Evolutionary conservation across 164 flowering plant species (phyloP).

Genomic region (Kingdonia uniflora): DNA sequence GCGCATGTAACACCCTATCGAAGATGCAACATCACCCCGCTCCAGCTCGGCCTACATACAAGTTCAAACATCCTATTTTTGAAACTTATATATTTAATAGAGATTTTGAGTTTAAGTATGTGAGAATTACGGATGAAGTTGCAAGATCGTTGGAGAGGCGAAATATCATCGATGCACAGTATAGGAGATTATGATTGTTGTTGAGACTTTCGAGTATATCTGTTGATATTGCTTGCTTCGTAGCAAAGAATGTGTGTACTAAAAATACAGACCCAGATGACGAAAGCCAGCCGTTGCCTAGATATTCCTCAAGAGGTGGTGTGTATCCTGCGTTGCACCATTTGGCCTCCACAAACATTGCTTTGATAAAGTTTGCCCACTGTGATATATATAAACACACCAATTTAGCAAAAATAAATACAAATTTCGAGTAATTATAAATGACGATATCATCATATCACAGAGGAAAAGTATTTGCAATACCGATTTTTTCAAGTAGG

Average conservation of each 20-base stretch:
- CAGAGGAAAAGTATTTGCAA: background rate
- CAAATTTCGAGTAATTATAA: background rate
- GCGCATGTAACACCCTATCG: constrained; percentile 13
- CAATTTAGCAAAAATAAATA: too few relatives aligned
- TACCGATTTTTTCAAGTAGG: constrained; percentile 33
- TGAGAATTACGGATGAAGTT: constrained; percentile 19
- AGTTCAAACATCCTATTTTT: background rate
- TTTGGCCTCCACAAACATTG: constrained; percentile 41
- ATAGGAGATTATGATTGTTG: constrained; percentile 10
- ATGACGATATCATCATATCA: background rate
- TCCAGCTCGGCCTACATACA: constrained; percentile 10
- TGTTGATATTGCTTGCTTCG: constrained; percentile 2
- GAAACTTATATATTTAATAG: background rate
- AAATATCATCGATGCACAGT: constrained; percentile 20
- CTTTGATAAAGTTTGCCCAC: constrained; percentile 45
- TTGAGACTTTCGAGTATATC: constrained; percentile 14
- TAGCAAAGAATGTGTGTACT: constrained; percentile 18
- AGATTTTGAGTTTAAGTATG: background rate
- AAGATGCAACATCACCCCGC: constrained; percentile 13
- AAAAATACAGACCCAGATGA: constrained; percentile 31
- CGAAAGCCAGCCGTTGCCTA: constrained; percentile 41
- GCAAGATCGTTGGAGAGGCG: constrained; percentile 35
- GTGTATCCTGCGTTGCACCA: constrained; percentile 31
- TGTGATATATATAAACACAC: too few relatives aligned
- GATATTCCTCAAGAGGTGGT: too few relatives aligned